phyloP scores from a whole-genome alignment of 2,329 filamentous ascomycete species.

The Dryadomyces quercus-mongolicae region DNA sequence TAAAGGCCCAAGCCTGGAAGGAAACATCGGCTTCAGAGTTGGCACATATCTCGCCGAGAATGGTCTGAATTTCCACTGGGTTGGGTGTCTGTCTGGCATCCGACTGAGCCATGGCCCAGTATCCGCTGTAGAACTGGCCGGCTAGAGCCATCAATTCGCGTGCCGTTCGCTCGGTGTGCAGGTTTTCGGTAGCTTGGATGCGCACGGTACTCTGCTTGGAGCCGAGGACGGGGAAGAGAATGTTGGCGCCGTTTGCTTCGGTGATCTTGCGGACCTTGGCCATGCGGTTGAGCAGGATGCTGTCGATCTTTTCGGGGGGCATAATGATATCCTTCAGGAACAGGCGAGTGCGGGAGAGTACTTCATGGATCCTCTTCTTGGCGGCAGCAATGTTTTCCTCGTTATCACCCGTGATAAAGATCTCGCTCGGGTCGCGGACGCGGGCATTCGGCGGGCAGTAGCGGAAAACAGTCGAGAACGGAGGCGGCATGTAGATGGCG shows the following conservation, averaged over 20 bases:
- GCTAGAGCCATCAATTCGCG: constrained; percentile 92
- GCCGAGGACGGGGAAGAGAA: constrained; percentile 80
- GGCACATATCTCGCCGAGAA: constrained; percentile 90
- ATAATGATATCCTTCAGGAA: constrained; percentile 89
- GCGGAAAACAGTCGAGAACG: constrained; percentile 83
- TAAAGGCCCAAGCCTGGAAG: constrained; percentile 89
- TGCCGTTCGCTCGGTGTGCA: constrained; percentile 90
- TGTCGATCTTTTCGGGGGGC: constrained; percentile 86
- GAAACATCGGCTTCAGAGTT: constrained; percentile 91
- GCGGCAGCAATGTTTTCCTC: constrained; percentile 75
- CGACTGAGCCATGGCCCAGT: constrained; percentile 82
- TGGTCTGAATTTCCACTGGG: constrained; percentile 68
- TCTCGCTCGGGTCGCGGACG: constrained; percentile 73
- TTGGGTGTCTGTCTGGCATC: constrained; percentile 50
- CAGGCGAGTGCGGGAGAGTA: constrained; percentile 68
- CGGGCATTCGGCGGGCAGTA: constrained; percentile 76
- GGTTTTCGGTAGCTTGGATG: constrained; percentile 83
- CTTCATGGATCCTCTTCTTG: constrained; percentile 82
- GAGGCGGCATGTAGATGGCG: constrained; percentile 94
- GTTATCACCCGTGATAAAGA: constrained; percentile 88
- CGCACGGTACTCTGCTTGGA: constrained; percentile 75
- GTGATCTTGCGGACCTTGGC: constrained; percentile 98
- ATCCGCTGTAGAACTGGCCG: constrained; percentile 94
- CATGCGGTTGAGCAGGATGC: constrained; percentile 76
- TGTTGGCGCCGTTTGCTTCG: constrained; percentile 90